These are phyloP conservation scores for Neurospora sp. DNA, from an alignment of 495 filamentous ascomycete species.

Conservation along the genomic window DNA sequence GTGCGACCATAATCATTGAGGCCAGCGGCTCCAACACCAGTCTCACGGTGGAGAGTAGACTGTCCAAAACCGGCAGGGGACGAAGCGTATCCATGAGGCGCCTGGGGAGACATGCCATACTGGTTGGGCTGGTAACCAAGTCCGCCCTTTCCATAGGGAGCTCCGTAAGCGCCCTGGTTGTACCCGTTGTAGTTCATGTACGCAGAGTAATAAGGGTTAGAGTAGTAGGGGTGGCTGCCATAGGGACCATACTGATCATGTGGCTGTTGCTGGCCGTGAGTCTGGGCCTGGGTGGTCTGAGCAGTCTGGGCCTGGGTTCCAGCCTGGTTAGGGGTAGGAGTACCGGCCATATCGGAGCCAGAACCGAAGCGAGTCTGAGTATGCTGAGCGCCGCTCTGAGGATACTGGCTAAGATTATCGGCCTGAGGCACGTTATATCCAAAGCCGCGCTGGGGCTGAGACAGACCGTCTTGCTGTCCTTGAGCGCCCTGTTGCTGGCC, in stretches of 20 bases:
- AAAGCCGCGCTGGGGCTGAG: conserved; percentile 55
- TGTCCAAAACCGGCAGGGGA: conserved; percentile 74
- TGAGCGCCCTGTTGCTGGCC: conserved; percentile 54
- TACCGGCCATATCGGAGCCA: conserved; percentile 66
- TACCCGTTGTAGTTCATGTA: conserved; percentile 75
- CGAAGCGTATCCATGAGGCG: conserved; percentile 66
- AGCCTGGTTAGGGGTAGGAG: conserved; percentile 61
- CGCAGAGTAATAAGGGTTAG: conserved; percentile 64
- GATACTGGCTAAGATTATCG: conserved; percentile 68
- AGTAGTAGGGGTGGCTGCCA: conserved; percentile 63
- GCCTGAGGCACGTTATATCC: conserved; percentile 65
- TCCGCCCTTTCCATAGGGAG: conserved; percentile 66
- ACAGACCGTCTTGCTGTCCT: conserved; percentile 60
- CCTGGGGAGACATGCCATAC: conserved; percentile 63
- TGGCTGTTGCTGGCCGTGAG: conserved; percentile 47
- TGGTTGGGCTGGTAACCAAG: conserved; percentile 62
- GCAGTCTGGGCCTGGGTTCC: conserved; percentile 39
- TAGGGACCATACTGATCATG: conserved; percentile 62
- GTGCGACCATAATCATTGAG: conserved; percentile 67
- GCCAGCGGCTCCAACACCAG: conserved; percentile 36
- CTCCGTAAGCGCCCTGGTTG: conserved; percentile 55
- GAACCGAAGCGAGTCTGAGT: conserved; percentile 20
- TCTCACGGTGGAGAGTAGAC: conserved; percentile 57
- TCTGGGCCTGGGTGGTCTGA: conserved; percentile 49
- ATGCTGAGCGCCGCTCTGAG: conserved; percentile 49